Base-by-base conservation (phyloP, 2,329 filamentous ascomycete genomes). In the Pseudopithomyces chartarum region DNA sequence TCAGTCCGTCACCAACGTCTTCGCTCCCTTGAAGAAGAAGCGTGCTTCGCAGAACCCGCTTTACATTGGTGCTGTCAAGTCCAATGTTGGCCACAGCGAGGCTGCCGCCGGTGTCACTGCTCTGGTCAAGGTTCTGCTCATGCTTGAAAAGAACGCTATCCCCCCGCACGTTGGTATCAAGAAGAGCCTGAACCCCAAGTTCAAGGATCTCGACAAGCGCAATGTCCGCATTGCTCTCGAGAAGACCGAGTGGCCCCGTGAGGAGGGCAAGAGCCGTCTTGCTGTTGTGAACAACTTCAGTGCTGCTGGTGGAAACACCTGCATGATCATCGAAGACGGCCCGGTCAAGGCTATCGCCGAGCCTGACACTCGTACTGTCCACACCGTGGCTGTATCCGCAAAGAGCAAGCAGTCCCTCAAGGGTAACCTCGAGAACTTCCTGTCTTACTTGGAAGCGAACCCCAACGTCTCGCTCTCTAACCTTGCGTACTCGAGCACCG, bases 121-220 rank as follows among this genome's bases (percentile, higher is more conserved):
- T 1, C 51, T 78, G 3, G 64, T 76, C 42, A 78, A 78, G 49
- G 66, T 67, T 1, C 54, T 78, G 11, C 49, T 76, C 46, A 73
- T 67, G 63, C 34, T 56, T 22, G 60, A 70, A 33, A 62, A 60
- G 19, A 51, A 55, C 19, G 43, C 46, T 10, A 51, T 66, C 33
- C 87, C 87, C 0, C 87, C 85, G 0, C 88, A 91, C 58, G 80
- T 85, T 20, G 87, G 32, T 47, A 70, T 62, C 38, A 70, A 62
- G 57, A 57, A 44, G n/a, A 52, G 44, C 39, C 64, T 65, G 52
- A 73, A 64, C 55, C 64, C 38, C 38, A 61, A 78, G 1, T 86
- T 87, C 22, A 17, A 36, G 34, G 84, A 88, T 59, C 73, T 89
- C 15, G 59, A 54, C 2, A 53, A 54, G 15, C 56, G 65, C 39